Conservation (phyloP, 768 basidiomycete genomes). For the Pleurotus salmoneostramineus region DNA sequence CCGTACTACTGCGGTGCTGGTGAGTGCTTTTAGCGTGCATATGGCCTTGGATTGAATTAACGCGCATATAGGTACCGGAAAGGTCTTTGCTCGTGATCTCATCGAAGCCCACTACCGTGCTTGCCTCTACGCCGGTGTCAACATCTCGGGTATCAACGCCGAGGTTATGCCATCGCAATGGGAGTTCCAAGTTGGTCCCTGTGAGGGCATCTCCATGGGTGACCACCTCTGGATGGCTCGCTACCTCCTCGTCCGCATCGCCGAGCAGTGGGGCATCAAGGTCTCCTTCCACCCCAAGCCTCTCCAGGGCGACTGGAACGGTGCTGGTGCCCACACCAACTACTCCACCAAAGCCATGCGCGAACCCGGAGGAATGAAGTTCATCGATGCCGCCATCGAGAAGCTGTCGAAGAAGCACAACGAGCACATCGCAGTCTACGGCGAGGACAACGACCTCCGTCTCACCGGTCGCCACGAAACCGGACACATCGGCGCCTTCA, state of each 20-base stretch:
- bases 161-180: conserved; percentile 99
- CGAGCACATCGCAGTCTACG: conserved; percentile 96
- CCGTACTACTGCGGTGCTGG: conserved; percentile 99
- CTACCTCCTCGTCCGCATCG: conserved; percentile 91
- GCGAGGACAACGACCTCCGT: conserved; percentile 95
- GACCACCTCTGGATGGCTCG: conserved; percentile 99
- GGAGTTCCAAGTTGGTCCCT: conserved; percentile 99
- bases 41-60: conserved; percentile 14
- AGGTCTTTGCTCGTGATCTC: conserved; percentile 97
- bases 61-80: conserved; percentile 72
- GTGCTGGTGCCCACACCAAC: conserved; percentile 98
- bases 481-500: conserved; percentile 87
- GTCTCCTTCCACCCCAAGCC: conserved; percentile 99
- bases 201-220: conserved; percentile 96
- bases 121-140: conserved; percentile 91
- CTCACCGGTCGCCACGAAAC: conserved; percentile 98
- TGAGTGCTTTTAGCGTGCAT: conserved; percentile 29
- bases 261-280: conserved; percentile 96
- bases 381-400: conserved; percentile 89
- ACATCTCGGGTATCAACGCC: conserved; percentile 99
- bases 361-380: conserved; percentile 88
- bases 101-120: conserved; percentile 99
- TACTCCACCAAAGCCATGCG: conserved; percentile 95
- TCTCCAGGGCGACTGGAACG: conserved; percentile 97
- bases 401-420: conserved; percentile 88